Evolutionary conservation across 768 basidiomycete genomes (phyloP).

Genomic region (Grammothele lineata): DNA sequence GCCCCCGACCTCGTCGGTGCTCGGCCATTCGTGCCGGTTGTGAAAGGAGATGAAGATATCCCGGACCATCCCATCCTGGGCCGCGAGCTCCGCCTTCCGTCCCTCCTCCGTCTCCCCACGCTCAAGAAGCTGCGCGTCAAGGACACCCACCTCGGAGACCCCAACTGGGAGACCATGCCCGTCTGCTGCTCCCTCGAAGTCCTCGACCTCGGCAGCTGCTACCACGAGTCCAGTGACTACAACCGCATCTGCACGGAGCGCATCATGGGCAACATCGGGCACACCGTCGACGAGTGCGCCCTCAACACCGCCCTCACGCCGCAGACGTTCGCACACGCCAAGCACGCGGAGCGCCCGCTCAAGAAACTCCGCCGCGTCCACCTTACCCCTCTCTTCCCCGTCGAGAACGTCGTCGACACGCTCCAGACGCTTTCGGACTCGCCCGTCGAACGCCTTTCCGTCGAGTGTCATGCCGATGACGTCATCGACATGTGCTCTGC

Average conservation of each 20-base stretch:
- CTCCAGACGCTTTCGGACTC: conserved; percentile 54
- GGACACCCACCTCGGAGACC: conserved; percentile 69
- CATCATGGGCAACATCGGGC: conserved; percentile 57
- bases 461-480: conserved; percentile 61
- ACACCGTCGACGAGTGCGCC: conserved; percentile 51
- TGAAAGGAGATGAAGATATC: conserved; percentile 58
- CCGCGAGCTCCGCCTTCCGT: conserved; percentile 57
- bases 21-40: conserved; percentile 56
- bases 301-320: conserved; percentile 42
- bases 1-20: conserved; percentile 52
- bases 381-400: conserved; percentile 58
- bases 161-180: conserved; percentile 49
- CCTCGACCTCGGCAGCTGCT: conserved; percentile 53
- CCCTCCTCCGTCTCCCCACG: conserved; percentile 58
- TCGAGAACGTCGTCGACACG: conserved; percentile 56
- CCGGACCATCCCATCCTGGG: conserved; percentile 47
- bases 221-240: conserved; percentile 47
- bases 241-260: conserved; percentile 54
- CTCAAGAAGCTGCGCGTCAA: conserved; percentile 59
- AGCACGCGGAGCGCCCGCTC: conserved; percentile 40
- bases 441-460: conserved; percentile 53
- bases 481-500: conserved; percentile 57
- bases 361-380: conserved; percentile 50
- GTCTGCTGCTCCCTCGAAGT: conserved; percentile 49
- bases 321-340: conserved; percentile 34